Conservation (phyloP, 805 yeast species). For the Hanseniaspora nectarophila region DNA sequence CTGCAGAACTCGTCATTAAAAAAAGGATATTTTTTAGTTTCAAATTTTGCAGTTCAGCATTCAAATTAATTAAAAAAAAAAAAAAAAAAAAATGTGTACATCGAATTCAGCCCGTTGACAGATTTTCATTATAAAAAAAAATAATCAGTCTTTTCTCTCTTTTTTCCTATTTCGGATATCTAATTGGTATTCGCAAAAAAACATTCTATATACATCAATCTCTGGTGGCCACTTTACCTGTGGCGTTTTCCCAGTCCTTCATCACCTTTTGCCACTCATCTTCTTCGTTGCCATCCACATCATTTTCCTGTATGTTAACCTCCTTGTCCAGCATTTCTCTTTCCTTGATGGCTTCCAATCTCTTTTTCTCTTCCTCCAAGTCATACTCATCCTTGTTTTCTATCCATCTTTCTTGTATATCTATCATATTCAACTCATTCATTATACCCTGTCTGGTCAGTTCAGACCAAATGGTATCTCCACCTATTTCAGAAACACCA, state of each 20-base stretch:
- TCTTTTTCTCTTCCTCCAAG: constrained; percentile 40
- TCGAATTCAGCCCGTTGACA: not conserved
- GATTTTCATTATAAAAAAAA: not conserved
- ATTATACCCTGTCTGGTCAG: constrained; percentile 61
- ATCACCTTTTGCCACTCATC: constrained; percentile 62
- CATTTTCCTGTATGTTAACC: constrained; percentile 32
- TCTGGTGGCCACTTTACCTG: constrained; percentile 25
- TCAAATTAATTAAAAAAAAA: not conserved
- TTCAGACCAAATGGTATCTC: constrained; percentile 97
- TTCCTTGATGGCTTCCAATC: constrained; percentile 33
- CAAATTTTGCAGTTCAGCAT: constrained; percentile 6
- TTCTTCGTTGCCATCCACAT: constrained; percentile 49
- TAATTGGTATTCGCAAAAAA: not conserved
- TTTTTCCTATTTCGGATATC: not conserved
- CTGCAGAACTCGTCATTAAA: not conserved
- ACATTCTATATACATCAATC: constrained; percentile 10
- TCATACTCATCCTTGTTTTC: constrained; percentile 74
- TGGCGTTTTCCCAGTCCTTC: constrained; percentile 44
- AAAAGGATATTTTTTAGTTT: not conserved
- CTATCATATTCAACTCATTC: constrained; percentile 31
- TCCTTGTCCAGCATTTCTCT: constrained; percentile 33
- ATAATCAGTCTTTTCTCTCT: not conserved
- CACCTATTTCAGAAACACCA: constrained; percentile 89
- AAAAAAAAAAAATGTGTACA: not conserved
- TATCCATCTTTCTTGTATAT: constrained; percentile 91